Evolutionary conservation across 306 rosid genomes (phyloP), one percentile per base, ranked within the genome.

Genomic region (Nissolia schottii): DNA sequence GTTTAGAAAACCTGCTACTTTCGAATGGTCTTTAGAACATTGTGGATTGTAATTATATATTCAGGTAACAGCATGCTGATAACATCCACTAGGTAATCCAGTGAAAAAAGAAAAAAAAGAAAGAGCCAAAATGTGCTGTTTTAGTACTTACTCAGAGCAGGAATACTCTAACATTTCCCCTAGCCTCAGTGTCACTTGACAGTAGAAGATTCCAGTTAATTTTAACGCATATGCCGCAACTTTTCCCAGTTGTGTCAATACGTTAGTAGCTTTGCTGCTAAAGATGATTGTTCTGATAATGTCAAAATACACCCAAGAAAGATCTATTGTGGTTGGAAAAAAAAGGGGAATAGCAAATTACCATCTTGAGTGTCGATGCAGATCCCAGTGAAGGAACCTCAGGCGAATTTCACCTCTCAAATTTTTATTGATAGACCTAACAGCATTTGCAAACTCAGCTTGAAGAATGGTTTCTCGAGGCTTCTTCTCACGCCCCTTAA

Each of bases 321-420:
- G 60, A 40, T 20, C 5, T 18, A 2, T 13, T 20, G 45, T 6
- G 35, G 25, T 34, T 64, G 58, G n/a, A 25, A 3, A 29, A n/a
- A 27, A 38, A 63, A 60, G 31, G 55, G 64, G 57, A 70, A 67
- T 59, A 71, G 50, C 8, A 61, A 71, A 28, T 48, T 82, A 95
- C 99, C 90, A 58, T 89, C 87, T 86, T 49, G 97, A 87, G 80
- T 91, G 96, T 56, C 74, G 76, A 84, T 87, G 82, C 45, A 95
- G 85, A 85, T 95, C 99, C 99, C 99, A 95, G 58, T 92, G 93
- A 70, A 89, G 84, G 74, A 88, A 89, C 81, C 93, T 82, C 80
- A 95, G 80, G 73, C 83, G 88, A 27, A 48, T 79, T 67, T 85
- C 92, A 56, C 59, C 80, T 29, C 68, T 46, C 82, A 91, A 61